A percentile compares a stretch with the other conserved stretches of the same genome.
Conservation (phyloP, 2,329 filamentous ascomycete genomes). For the Fusarium ramigenum region DNA sequence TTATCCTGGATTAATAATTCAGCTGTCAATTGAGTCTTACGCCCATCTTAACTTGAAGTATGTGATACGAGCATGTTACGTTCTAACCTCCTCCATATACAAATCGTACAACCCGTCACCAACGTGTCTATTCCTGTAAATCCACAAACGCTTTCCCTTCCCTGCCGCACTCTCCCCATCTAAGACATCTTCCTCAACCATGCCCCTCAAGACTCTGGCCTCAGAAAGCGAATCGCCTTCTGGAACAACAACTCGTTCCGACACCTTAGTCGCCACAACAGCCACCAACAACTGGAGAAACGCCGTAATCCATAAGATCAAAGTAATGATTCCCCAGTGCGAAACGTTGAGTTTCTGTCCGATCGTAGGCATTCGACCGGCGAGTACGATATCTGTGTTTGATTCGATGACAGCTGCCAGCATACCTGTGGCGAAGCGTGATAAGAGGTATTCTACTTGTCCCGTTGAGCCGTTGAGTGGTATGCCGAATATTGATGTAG, state of each 20-base stretch:
- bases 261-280: background rate
- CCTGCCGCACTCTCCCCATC: background rate
- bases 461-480: background rate
- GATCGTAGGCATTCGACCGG: background rate
- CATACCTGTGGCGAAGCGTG: background rate
- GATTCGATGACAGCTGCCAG: background rate
- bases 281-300: background rate
- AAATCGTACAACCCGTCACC: background rate
- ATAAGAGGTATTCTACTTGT: background rate
- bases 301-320: background rate
- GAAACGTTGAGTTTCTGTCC: background rate
- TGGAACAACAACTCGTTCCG: background rate
- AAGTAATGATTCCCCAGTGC: background rate
- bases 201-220: background rate
- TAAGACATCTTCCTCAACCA: background rate
- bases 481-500: fast-evolving
- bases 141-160: background rate
- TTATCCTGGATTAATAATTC: too few relatives aligned
- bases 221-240: background rate
- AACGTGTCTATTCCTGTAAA: background rate
- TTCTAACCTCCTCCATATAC: background rate
- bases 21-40: background rate
- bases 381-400: background rate
- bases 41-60: fast-evolving
- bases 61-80: fast-evolving